Conservation (phyloP, 176 grass and related monocot species). For the Oryza meyeriana region DNA sequence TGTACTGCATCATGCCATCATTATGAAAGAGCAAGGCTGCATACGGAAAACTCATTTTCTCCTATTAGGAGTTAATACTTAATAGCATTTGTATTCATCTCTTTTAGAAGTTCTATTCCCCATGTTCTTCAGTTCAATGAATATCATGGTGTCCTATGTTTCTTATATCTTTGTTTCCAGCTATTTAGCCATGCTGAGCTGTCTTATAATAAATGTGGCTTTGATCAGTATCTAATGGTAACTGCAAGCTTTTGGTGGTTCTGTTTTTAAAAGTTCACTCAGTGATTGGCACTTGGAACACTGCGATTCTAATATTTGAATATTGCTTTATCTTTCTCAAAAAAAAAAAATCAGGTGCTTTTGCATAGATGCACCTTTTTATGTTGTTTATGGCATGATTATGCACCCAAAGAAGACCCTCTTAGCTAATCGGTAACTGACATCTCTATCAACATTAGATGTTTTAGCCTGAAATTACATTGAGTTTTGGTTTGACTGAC, state of each 20-base stretch:
- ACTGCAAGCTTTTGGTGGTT: not conserved
- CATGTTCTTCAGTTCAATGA: conserved; percentile 14
- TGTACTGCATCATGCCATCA: not conserved
- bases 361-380: too few relatives aligned
- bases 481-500: not conserved
- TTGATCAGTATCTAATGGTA: not conserved
- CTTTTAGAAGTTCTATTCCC: not conserved
- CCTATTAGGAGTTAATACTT: not conserved
- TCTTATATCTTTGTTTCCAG: not conserved
- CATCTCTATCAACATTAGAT: not conserved
- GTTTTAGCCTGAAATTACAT: not conserved
- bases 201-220: not conserved
- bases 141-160: not conserved
- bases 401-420: not conserved
- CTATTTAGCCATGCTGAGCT: not conserved
- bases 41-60: not conserved
- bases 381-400: not conserved
- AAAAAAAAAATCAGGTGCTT: too few relatives aligned
- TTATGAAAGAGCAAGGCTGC: not conserved
- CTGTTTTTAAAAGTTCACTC: not conserved
- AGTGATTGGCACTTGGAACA: not conserved
- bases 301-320: not conserved
- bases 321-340: too few relatives aligned
- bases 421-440: not conserved
- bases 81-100: not conserved